Percentiles rank a stretch among this genome's conserved stretches.
Conservation (phyloP, 352 stramenopile genomes). For the Globisporangium megalacanthum region DNA sequence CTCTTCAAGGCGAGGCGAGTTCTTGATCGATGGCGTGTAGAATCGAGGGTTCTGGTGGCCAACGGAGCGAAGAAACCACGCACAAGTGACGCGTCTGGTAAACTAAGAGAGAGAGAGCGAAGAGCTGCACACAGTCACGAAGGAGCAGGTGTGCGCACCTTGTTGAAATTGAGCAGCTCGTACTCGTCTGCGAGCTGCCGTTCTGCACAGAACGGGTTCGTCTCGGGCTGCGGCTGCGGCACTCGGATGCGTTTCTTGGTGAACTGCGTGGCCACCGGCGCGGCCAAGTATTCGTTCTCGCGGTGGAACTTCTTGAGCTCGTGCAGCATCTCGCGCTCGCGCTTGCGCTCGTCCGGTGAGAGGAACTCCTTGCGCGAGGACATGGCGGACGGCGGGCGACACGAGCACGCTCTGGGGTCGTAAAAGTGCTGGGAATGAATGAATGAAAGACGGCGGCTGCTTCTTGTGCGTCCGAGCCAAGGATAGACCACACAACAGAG, state of each 20-base stretch:
- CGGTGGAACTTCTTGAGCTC: conserved; percentile 69
- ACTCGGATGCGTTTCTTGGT: conserved; percentile 65
- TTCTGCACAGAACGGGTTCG: conserved; percentile 70
- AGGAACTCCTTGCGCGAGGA: conserved; percentile 8
- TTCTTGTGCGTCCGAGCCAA: too few relatives aligned
- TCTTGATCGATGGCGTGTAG: conserved; percentile 50
- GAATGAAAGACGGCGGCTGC: neutral
- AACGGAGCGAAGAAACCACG: neutral
- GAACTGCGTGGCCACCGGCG: conserved; percentile 38
- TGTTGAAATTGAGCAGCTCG: conserved; percentile 73
- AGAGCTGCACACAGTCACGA: too few relatives aligned
- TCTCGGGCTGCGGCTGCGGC: conserved; percentile 45
- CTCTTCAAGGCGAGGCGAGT: conserved; percentile 32
- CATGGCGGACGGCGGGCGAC: neutral
- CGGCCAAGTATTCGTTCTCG: conserved; percentile 26
- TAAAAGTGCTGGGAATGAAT: too few relatives aligned
- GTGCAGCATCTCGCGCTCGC: conserved; percentile 62
- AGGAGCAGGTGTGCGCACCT: conserved; percentile 43
- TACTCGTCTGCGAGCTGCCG: conserved; percentile 74
- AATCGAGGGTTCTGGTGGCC: conserved; percentile 58
- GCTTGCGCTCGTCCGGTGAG: conserved; percentile 14
- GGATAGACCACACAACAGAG: too few relatives aligned
- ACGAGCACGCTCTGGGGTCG: too few relatives aligned
- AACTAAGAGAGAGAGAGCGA: too few relatives aligned
- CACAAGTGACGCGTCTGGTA: too few relatives aligned